A percentile compares a stretch with the other conserved stretches of the same genome.
phyloP scores from a whole-genome alignment of 371 early-diverging fungal genomes.

The Gilbertella persicaria region DNA sequence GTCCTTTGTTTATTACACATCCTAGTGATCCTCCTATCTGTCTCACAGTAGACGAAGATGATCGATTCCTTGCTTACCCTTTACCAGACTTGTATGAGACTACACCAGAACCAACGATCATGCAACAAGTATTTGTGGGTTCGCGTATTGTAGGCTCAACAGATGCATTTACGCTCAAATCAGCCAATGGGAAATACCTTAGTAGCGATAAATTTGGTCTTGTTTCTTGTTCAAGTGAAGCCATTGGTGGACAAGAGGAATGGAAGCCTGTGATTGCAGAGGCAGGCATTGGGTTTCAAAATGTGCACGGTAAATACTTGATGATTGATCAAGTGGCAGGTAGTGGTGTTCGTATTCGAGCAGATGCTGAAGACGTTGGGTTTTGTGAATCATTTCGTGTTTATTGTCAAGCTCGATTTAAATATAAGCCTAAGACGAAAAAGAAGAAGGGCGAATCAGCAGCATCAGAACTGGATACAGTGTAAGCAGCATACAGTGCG shows the following conservation, averaged over 20 bases:
- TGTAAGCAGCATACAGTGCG: too few relatives aligned
- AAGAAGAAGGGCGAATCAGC: slow-evolving; percentile 31
- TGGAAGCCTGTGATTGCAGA: slow-evolving; percentile 73
- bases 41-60: slow-evolving; percentile 56
- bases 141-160: slow-evolving; percentile 56
- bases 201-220: slow-evolving; percentile 84
- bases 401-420: slow-evolving; percentile 68
- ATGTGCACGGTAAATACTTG: slow-evolving; percentile 59
- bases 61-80: slow-evolving; percentile 50
- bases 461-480: slow-evolving; percentile 34
- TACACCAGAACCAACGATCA: slow-evolving; percentile 61
- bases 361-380: slow-evolving; percentile 74
- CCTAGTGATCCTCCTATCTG: slow-evolving; percentile 69
- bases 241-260: slow-evolving; percentile 81
- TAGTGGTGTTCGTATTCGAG: slow-evolving; percentile 60
- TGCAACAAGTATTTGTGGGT: slow-evolving; percentile 75
- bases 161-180: slow-evolving; percentile 63
- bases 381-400: slow-evolving; percentile 74
- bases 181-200: slow-evolving; percentile 69
- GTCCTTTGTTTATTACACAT: slow-evolving; percentile 71
- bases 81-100: slow-evolving; percentile 32
- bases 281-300: slow-evolving; percentile 75
- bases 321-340: slow-evolving; percentile 66
- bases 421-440: slow-evolving; percentile 42
- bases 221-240: slow-evolving; percentile 70